A percentile compares a stretch with the other conserved stretches of the same genome.
Conservation (phyloP, 495 filamentous ascomycete species). For the Pseudomonodictys pantanalensis region DNA sequence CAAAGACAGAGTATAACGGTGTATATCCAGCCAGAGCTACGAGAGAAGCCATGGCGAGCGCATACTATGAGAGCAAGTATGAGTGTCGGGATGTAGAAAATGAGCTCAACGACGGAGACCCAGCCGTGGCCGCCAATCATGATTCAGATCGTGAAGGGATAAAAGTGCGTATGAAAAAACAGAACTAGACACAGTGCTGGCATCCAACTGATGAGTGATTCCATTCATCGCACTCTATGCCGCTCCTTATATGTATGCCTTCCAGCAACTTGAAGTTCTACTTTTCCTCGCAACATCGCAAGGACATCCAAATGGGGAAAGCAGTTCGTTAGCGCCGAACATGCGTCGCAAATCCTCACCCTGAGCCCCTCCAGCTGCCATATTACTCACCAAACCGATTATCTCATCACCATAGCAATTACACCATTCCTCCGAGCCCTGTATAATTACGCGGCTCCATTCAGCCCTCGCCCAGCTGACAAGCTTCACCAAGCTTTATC, state of each 20-base stretch:
- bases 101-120: conserved; percentile 17
- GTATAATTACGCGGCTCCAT: no score
- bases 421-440: no score
- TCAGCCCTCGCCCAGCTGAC: background rate
- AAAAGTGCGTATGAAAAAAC: no score
- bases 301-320: background rate
- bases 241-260: no score
- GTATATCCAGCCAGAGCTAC: conserved; percentile 33
- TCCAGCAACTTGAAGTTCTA: no score
- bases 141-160: no score
- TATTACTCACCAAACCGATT: background rate
- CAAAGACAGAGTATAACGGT: conserved; percentile 30
- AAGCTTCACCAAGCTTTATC: background rate
- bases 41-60: conserved; percentile 31
- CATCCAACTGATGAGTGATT: no score
- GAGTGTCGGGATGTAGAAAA: conserved; percentile 15
- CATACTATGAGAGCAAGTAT: conserved; percentile 20
- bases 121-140: background rate
- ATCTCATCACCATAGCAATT: no score
- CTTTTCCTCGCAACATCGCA: background rate
- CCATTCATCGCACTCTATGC: no score
- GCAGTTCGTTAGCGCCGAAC: background rate
- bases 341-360: background rate
- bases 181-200: no score
- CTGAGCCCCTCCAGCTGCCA: background rate